Conservation (phyloP, 768 basidiomycete genomes). For the Suillus bovinus region DNA sequence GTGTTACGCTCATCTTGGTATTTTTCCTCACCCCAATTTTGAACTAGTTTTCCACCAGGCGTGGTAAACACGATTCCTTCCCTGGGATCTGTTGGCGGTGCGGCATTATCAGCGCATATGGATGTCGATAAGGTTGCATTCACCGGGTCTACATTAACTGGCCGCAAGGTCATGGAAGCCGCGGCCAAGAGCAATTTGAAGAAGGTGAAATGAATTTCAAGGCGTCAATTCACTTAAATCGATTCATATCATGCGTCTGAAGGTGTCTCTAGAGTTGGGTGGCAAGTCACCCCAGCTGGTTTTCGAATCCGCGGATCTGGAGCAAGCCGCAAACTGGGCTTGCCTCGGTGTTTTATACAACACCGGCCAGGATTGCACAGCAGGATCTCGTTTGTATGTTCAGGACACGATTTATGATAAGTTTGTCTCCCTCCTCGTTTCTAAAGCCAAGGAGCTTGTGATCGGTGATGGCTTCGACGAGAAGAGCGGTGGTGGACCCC, state of each 20-base stretch:
- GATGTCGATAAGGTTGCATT: conserved; percentile 96
- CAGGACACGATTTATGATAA: conserved; percentile 87
- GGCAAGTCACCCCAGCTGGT: conserved; percentile 90
- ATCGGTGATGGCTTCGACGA: conserved; percentile 85
- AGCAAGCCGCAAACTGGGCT: conserved; percentile 83
- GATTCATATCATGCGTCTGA: conserved; percentile 13
- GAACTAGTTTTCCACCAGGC: conserved; percentile 79
- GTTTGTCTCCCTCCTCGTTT: conserved; percentile 66
- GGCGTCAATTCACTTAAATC: conserved; percentile 6
- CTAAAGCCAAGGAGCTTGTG: conserved; percentile 65
- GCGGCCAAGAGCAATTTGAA: conserved; percentile 94
- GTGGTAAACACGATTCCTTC: conserved; percentile 90
- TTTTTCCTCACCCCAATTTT: background rate
- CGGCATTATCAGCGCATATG: conserved; percentile 76
- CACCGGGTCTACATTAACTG: conserved; percentile 89
- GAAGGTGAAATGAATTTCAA: conserved; percentile 51
- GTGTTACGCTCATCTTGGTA: background rate
- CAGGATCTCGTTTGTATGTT: conserved; percentile 87
- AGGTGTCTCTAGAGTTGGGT: conserved; percentile 91
- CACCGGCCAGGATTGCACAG: conserved; percentile 92
- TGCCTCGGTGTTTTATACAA: conserved; percentile 87
- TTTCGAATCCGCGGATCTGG: conserved; percentile 89
- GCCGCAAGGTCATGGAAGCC: conserved; percentile 88
- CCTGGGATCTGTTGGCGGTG: conserved; percentile 78
- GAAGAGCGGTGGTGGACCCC: conserved; percentile 73